Evolutionary conservation across 371 early-diverging fungal genomes (phyloP).

Genomic region (Zopfochytrium polystomum): DNA sequence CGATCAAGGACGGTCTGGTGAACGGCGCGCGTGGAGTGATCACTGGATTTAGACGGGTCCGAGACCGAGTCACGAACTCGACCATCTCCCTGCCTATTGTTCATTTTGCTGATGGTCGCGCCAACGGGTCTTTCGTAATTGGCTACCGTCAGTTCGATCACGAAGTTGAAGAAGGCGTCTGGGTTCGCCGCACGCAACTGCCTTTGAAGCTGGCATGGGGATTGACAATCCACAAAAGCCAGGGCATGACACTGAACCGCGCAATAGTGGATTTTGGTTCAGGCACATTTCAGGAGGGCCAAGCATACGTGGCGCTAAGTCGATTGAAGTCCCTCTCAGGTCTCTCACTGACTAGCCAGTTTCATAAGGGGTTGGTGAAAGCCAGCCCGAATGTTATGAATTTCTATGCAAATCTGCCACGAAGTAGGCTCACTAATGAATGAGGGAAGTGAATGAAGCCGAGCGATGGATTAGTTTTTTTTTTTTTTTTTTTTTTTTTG

Average conservation of each 20-base stretch:
- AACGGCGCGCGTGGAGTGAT: slow-evolving; percentile 85
- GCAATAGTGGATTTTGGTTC: slow-evolving; percentile 72
- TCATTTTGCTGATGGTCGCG: slow-evolving; percentile 19
- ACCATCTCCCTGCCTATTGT: slow-evolving; percentile 34
- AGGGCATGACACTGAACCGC: slow-evolving; percentile 86
- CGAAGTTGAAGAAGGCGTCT: slow-evolving; percentile 11
- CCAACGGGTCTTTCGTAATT: slow-evolving; percentile 13
- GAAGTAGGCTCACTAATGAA: too few relatives aligned
- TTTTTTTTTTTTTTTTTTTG: too few relatives aligned
- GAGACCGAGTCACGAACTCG: slow-evolving; percentile 16
- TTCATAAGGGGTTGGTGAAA: slow-evolving; percentile 5
- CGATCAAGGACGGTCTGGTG: slow-evolving; percentile 57
- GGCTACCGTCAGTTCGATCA: slow-evolving; percentile 27
- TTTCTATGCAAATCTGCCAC: slow-evolving; percentile 23
- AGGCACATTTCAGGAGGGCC: slow-evolving; percentile 76
- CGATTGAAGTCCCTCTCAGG: slow-evolving; percentile 59
- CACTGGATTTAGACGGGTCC: slow-evolving; percentile 31
- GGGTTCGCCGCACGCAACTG: slow-evolving; percentile 47
- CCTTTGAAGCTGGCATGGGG: slow-evolving; percentile 71
- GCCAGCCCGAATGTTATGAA: slow-evolving; percentile 12
- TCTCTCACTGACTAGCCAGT: slow-evolving; percentile 17
- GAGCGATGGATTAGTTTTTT: too few relatives aligned
- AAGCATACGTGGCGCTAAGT: slow-evolving; percentile 87
- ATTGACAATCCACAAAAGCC: slow-evolving; percentile 80
- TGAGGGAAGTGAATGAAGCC: too few relatives aligned